phyloP scores from a whole-genome alignment of 768 basidiomycete species.

The Clitopilus passeckerianus region DNA sequence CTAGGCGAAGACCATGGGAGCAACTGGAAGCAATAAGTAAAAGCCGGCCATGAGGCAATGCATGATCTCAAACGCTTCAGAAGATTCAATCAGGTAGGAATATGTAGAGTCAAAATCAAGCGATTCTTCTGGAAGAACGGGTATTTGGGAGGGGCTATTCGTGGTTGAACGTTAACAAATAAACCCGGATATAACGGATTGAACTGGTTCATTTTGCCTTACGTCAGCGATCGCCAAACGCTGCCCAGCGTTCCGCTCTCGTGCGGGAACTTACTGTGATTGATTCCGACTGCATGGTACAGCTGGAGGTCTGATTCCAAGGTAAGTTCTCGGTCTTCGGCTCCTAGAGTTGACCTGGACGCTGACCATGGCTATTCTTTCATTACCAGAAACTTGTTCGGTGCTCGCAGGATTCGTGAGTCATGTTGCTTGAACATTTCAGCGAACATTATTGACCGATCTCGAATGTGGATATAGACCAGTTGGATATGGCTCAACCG shows the following conservation, averaged over 20 bases:
- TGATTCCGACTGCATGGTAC: background rate
- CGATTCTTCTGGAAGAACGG: no score
- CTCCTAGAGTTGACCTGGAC: background rate
- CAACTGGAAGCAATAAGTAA: no score
- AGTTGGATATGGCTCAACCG: slow-evolving; percentile 3
- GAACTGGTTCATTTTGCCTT: background rate
- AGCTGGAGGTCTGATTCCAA: background rate
- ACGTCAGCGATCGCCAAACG: background rate
- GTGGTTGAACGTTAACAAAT: no score
- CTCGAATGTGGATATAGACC: background rate
- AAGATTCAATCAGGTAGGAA: no score
- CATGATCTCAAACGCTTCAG: no score
- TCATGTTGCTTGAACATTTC: background rate
- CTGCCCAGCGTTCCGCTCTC: no score
- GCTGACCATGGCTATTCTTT: background rate
- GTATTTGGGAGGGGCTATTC: no score
- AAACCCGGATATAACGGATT: background rate
- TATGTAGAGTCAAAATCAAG: no score
- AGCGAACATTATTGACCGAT: background rate
- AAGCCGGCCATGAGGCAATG: no score
- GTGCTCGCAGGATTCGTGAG: background rate
- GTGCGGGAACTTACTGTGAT: no score
- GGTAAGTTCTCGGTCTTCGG: background rate
- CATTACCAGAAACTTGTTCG: background rate
- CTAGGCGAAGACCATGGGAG: no score